Evolutionary conservation across 2,329 filamentous ascomycete species (phyloP), one percentile per base, ranked within the genome.

Genomic region (Hirsutella thompsonii): DNA sequence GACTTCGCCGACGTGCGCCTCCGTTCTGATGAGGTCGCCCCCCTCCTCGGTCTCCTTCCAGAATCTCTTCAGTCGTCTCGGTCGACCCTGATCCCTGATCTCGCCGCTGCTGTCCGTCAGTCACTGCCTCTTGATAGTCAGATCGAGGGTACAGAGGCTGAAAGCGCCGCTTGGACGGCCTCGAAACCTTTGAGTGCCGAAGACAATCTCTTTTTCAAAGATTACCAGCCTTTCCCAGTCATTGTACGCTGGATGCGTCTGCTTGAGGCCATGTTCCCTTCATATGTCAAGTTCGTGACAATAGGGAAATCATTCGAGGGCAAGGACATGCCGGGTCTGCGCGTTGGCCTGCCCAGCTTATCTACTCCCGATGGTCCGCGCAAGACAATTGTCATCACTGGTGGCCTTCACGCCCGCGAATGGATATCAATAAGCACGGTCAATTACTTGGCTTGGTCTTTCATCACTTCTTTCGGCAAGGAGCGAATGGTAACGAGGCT

Each of bases 361-460:
- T 43, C 70, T 21, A 60, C 70, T 6, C 52, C 63, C 2, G 54
- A 59, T 4, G 53, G 55, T 11, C 70, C 67, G 5, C 76, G 84
- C 38, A 86, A 86, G 57, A 90, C 85, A 0, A 77, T 94, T 42
- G 67, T 94, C 39, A 68, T 98, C 18, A 80, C 80, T 4, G 92
- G 87, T 41, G 90, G 90, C 38, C 71, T 84, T n/a, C 92, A 96
- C 59, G 90, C 89, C 3, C 77, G 92, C 30, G 92, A 98, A 67
- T 98, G 92, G 92, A 94, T 98, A 49, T 86, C 87, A 37, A 88
- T 83, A 1, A 92, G 82, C 53, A 94, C 88, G 0, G 86, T 93
- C 40, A 93, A 83, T 52, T 96, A 94, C 53, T 67, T 94, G 23
- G 87, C 90, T 9, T 94, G 92, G 75, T 84, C 78, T 14, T 71